These are phyloP conservation scores for Sporothrix pseudoabietina DNA, from an alignment of 2,329 filamentous ascomycete species.

Conservation along the genomic window DNA sequence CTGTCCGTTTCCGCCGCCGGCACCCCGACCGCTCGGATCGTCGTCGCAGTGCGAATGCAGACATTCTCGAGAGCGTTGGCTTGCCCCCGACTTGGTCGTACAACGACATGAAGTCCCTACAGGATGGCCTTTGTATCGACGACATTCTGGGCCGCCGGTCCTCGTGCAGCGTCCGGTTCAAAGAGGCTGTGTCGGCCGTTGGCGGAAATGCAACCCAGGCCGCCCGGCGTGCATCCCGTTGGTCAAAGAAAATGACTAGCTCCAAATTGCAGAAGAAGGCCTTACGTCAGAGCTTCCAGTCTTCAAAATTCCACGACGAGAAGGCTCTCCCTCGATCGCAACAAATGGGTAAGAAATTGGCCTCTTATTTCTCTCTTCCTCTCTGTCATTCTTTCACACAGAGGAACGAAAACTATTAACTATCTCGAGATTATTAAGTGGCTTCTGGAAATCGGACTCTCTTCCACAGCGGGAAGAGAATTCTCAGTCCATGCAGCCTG, in stretches of 20 bases:
- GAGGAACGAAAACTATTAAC: not conserved
- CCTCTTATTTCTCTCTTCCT: not conserved
- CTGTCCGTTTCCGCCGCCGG: not conserved
- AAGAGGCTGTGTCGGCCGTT: conserved; percentile 2
- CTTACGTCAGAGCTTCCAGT: not conserved
- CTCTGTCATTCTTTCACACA: not conserved
- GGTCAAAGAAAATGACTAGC: conserved; percentile 9
- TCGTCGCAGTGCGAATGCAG: conserved; percentile 34
- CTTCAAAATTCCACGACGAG: not conserved
- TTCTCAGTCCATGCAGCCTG: not conserved
- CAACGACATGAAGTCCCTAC: conserved; percentile 33
- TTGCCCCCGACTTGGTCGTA: conserved; percentile 33
- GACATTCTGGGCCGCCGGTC: conserved; percentile 25
- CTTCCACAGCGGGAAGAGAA: not conserved
- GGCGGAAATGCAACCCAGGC: conserved; percentile 19
- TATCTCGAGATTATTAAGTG: not conserved
- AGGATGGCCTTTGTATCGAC: conserved; percentile 26
- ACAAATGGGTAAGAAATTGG: not conserved
- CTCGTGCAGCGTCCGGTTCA: conserved; percentile 18
- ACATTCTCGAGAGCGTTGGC: conserved; percentile 33
- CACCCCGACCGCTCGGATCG: conserved; percentile 24
- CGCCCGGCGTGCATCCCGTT: conserved; percentile 20
- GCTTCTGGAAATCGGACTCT: not conserved
- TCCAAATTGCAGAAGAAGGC: conserved; percentile 9
- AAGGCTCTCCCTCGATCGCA: not conserved